A percentile compares a stretch with the other conserved stretches of the same genome.
phyloP scores from a whole-genome alignment of 495 filamentous ascomycete genomes.

The Penicillium macrosclerotiorum region DNA sequence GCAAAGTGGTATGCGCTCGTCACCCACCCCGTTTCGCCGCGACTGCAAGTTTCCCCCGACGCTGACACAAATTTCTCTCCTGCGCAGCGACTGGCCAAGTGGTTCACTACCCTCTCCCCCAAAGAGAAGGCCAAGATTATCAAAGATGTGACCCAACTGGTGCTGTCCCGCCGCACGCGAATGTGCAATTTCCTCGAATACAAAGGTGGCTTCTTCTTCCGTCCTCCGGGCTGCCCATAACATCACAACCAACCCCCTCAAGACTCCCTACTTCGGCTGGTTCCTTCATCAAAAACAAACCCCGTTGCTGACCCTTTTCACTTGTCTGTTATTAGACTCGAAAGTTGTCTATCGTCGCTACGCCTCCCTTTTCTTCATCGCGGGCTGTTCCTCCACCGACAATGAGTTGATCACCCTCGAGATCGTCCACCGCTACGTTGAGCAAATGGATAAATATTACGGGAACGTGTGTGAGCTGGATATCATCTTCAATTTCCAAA shows the following conservation, averaged over 20 bases:
- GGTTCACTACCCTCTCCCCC: conserved; percentile 97
- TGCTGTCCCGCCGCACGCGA: conserved; percentile 88
- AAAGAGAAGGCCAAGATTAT: conserved; percentile 99
- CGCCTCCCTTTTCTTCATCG: conserved; percentile 98
- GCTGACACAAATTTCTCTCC: conserved; percentile 33
- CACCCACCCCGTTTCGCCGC: conserved; percentile 36
- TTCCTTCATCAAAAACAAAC: no score
- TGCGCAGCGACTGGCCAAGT: conserved; percentile 90
- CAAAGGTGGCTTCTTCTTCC: conserved; percentile 63
- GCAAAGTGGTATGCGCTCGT: conserved; percentile 84
- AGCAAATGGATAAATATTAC: conserved; percentile 99
- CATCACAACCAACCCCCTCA: no score
- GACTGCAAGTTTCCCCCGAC: conserved; percentile 18
- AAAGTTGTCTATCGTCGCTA: conserved; percentile 99
- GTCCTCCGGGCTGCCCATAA: no score
- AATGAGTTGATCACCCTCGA: conserved; percentile 98
- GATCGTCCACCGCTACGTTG: conserved; percentile 97
- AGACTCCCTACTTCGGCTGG: no score
- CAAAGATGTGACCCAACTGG: conserved; percentile 98
- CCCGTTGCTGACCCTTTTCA: conserved; percentile 13
- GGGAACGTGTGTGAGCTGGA: conserved; percentile 99
- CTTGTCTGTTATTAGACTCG: conserved; percentile 58
- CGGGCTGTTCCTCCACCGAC: conserved; percentile 88
- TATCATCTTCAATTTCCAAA: conserved; percentile 99
- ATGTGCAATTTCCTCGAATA: conserved; percentile 99